Conservation (phyloP, 306 rosid species). For the Quercus agrifolia region DNA sequence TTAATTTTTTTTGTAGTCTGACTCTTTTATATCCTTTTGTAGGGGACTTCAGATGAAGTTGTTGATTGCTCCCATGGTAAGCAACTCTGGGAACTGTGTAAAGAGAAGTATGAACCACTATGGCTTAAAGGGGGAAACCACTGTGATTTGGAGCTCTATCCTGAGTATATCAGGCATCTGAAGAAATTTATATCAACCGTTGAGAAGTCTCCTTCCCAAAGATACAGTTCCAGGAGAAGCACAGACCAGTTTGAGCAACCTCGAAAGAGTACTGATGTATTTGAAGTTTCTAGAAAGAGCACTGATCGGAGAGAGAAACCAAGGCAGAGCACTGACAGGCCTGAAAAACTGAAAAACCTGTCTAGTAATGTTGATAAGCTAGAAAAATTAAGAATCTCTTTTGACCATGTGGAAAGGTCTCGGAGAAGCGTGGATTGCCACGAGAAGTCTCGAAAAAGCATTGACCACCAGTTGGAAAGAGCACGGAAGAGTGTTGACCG, state of each 20-base stretch:
- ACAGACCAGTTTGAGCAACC: constrained; percentile 82
- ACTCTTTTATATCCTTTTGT: constrained; percentile 18
- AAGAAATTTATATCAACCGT: constrained; percentile 80
- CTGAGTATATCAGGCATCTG: constrained; percentile 78
- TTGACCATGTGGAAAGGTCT: constrained; percentile 78
- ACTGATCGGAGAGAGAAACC: constrained; percentile 89
- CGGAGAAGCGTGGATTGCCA: constrained; percentile 86
- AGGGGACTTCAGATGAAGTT: constrained; percentile 95
- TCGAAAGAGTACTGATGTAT: constrained; percentile 73
- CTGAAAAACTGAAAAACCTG: constrained; percentile 64
- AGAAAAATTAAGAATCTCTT: constrained; percentile 64
- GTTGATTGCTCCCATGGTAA: constrained; percentile 92
- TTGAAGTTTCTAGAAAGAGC: constrained; percentile 79
- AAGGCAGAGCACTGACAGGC: constrained; percentile 76
- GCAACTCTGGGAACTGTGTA: constrained; percentile 94
- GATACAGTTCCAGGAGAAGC: constrained; percentile 73
- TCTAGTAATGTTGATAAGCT: constrained; percentile 58
- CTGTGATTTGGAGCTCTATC: constrained; percentile 84
- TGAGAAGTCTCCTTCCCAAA: constrained; percentile 77
- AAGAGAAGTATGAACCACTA: constrained; percentile 86
- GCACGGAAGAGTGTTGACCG: constrained; percentile 85
- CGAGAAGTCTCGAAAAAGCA: constrained; percentile 81
- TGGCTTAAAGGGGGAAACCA: constrained; percentile 97
- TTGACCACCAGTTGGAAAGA: constrained; percentile 76
- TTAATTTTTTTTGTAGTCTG: constrained; percentile 5